Conservation (phyloP, 2,329 filamentous ascomycete species). For the Colletotrichum cordylinicola region DNA sequence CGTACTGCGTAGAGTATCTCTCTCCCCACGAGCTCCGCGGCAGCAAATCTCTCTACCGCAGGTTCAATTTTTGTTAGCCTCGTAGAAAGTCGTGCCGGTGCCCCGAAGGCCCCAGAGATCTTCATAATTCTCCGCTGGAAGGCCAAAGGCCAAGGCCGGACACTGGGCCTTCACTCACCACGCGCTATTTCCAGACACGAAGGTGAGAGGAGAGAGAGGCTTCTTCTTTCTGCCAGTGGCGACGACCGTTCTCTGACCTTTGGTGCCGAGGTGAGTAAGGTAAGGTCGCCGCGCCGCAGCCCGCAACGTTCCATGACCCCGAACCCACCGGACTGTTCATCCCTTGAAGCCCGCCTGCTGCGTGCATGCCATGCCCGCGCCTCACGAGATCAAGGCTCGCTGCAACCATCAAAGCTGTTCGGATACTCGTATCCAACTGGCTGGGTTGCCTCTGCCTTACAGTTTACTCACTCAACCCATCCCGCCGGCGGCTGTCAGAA, state of each 20-base stretch:
- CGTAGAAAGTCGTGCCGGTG: neutral
- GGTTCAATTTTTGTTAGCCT: neutral
- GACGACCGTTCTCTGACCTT: neutral
- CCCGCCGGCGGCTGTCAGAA: neutral
- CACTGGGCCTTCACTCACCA: neutral
- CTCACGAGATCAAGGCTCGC: neutral
- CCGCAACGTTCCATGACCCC: slow-evolving; percentile 6
- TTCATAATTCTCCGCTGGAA: slow-evolving; percentile 18
- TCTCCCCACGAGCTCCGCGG: neutral
- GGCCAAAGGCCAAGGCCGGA: slow-evolving; percentile 2
- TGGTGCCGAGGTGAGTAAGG: neutral
- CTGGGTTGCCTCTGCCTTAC: neutral
- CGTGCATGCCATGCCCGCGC: neutral
- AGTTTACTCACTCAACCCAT: neutral
- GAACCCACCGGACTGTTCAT: neutral
- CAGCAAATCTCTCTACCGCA: neutral
- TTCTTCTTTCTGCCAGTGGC: neutral
- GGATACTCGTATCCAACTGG: slow-evolving; percentile 16
- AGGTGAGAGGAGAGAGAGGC: neutral
- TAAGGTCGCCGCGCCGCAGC: no score
- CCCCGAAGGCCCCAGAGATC: slow-evolving; percentile 15
- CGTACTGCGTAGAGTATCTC: neutral
- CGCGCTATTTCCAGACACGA: slow-evolving; percentile 16
- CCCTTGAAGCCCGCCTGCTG: neutral
- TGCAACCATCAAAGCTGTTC: neutral